Percentiles rank a stretch among this genome's conserved stretches.
phyloP scores from a whole-genome alignment of 2,329 filamentous ascomycete species.

The Colletotrichum sp. region DNA sequence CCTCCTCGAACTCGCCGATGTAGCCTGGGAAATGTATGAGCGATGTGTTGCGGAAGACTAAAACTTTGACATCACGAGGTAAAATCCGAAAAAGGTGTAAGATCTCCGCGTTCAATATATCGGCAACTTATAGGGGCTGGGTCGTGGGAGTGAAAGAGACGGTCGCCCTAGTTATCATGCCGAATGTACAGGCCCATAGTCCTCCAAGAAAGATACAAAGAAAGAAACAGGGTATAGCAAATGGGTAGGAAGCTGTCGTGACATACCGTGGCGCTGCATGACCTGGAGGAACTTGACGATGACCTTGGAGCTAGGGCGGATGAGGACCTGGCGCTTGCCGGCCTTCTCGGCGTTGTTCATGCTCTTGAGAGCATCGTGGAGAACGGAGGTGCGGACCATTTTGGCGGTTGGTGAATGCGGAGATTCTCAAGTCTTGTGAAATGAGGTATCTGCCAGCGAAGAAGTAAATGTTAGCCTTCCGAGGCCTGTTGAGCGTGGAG shows the following conservation, averaged over 20 bases:
- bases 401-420: constrained; percentile 67
- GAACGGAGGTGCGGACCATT: constrained; percentile 99
- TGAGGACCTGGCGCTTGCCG: constrained; percentile 98
- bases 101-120: constrained; percentile 93
- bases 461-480: constrained; percentile 63
- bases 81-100: constrained; percentile 91
- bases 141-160: constrained; percentile 80
- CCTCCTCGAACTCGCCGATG: constrained; percentile 98
- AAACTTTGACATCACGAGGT: constrained; percentile 83
- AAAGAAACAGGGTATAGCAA: not conserved
- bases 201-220: constrained; percentile 11
- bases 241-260: not conserved
- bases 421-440: constrained; percentile 82
- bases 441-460: constrained; percentile 67
- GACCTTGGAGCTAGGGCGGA: constrained; percentile 98
- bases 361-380: constrained; percentile 98
- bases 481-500: constrained; percentile 67
- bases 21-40: constrained; percentile 76
- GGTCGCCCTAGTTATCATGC: constrained; percentile 99
- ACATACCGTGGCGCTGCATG: constrained; percentile 99
- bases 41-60: constrained; percentile 87
- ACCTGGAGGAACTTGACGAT: constrained; percentile 99
- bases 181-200: constrained; percentile 59
- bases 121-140: constrained; percentile 99
- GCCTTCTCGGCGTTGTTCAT: constrained; percentile 99